Base-by-base conservation (phyloP, 176 grass and related monocot species). In the Rhynchospora tenuis region DNA sequence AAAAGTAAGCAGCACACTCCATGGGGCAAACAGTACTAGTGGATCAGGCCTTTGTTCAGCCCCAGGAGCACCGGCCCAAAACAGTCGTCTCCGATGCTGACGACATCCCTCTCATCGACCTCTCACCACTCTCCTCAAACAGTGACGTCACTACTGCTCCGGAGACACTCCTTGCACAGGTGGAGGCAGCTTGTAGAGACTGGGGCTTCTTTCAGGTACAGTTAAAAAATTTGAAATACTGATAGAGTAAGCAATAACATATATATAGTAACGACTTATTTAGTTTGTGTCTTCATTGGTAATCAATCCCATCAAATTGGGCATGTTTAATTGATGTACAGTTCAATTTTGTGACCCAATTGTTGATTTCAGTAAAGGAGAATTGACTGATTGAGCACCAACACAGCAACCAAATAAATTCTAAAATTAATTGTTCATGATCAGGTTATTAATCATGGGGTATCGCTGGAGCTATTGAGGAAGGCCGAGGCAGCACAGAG, bases 131-230 rank as follows among this genome's bases (percentile, higher is more conserved):
- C 26, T 58, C 51, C 44, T 19, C 28, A 20, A 24, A 20, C 38
- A 45, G 9, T 82, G 51, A 31, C 22, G 33, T 20, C 13, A 42
- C 19, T 29, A 48, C 60, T 50, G 71, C 15, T 64, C 64, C 64
- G 52, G 84, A 79, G 50, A 83, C 45, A 10, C 85, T 94, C 6
- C 73, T 88, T 5, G 82, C 85, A 26, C 72, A 88, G 90, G 95
- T 98, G 72, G 81, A 83, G 65, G 82, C 33, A 23, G 95, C 92
- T 38, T 90, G 95, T 87, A 68, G 56, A 15, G 95, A 94, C 0
- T 98, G 92, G 95, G 90, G 92, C 22, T 98, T 98, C 90, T 98
- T 98, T 81, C 85, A 93, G 63, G 94, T 78, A 1, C n/a, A n/a
- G n/a, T n/a, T n/a, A n/a, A n/a, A n/a, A 31, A n/a, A 29, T 3